Conservation (phyloP, 495 filamentous ascomycete species). For the Opeltia flavorubescens region DNA sequence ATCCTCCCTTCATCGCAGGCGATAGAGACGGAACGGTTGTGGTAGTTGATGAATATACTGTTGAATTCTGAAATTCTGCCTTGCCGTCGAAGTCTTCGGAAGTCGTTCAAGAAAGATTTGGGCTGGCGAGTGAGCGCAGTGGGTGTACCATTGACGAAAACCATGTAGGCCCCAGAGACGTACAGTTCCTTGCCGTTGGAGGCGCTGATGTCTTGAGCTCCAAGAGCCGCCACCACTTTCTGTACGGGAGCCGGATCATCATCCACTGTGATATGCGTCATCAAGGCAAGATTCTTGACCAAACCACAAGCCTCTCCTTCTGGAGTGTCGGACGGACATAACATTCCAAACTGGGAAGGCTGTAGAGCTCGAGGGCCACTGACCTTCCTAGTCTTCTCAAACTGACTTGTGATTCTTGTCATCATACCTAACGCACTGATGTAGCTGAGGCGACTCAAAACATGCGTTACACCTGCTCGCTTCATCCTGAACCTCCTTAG, state of each 20-base stretch:
- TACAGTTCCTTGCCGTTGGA: slow-evolving; percentile 74
- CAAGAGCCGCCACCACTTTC: slow-evolving; percentile 63
- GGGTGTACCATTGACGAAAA: slow-evolving; percentile 91
- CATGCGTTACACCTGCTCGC: slow-evolving; percentile 89
- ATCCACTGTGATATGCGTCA: slow-evolving; percentile 97
- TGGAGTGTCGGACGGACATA: slow-evolving; percentile 91
- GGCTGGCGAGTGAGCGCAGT: slow-evolving; percentile 70
- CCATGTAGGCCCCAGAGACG: slow-evolving; percentile 64
- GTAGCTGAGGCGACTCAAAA: slow-evolving; percentile 88
- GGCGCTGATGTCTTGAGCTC: slow-evolving; percentile 61
- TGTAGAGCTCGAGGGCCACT: slow-evolving; percentile 89
- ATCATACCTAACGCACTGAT: slow-evolving; percentile 99
- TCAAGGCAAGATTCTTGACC: slow-evolving; percentile 94
- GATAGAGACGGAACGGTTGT: slow-evolving; percentile 82
- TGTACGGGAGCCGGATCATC: slow-evolving; percentile 81
- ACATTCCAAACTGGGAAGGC: slow-evolving; percentile 93
- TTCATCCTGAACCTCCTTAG: slow-evolving; percentile 98
- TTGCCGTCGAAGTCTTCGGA: slow-evolving; percentile 70
- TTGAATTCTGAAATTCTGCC: slow-evolving; percentile 88
- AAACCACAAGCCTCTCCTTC: slow-evolving; percentile 97
- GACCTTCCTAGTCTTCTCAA: slow-evolving; percentile 95
- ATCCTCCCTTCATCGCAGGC: slow-evolving; percentile 95
- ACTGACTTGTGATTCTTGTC: slow-evolving; percentile 96
- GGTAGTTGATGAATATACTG: slow-evolving; percentile 86
- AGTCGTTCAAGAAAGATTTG: slow-evolving; percentile 66